phyloP scores from a whole-genome alignment of 2,329 filamentous ascomycete genomes.

The Gliomastix tumulicola region DNA sequence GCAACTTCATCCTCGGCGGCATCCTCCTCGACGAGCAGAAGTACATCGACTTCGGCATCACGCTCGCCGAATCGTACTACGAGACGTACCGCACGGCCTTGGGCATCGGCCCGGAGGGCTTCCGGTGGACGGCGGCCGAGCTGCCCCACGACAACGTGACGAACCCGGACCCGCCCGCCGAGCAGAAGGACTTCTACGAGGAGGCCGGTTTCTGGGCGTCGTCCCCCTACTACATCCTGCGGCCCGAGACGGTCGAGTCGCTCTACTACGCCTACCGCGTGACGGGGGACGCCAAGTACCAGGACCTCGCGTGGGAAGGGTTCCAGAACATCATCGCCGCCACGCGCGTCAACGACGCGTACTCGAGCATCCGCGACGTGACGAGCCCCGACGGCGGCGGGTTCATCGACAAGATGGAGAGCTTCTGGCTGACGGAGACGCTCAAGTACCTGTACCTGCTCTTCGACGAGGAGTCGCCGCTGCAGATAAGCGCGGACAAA shows the following conservation, averaged over 20 bases:
- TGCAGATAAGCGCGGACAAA: constrained; percentile 37
- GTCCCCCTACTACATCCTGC: constrained; percentile 55
- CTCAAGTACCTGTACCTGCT: constrained; percentile 79
- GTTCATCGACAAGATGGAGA: constrained; percentile 69
- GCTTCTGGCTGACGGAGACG: constrained; percentile 83
- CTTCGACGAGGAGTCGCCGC: constrained; percentile 50
- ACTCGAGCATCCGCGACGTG: constrained; percentile 58
- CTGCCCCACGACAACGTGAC: constrained; percentile 25
- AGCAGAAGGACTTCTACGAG: constrained; percentile 48
- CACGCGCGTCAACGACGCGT: constrained; percentile 55
- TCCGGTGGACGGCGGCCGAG: constrained; percentile 50
- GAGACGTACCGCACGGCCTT: constrained; percentile 68
- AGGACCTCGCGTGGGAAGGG: constrained; percentile 78
- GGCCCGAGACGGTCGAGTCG: constrained; percentile 77
- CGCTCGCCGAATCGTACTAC: constrained; percentile 65
- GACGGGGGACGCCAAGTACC: constrained; percentile 68
- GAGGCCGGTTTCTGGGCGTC: constrained; percentile 66
- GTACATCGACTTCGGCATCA: constrained; percentile 69
- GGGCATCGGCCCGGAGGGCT: constrained; percentile 69
- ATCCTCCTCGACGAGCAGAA: constrained; percentile 56
- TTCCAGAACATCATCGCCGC: constrained; percentile 53
- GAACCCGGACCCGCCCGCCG: constrained; percentile 4
- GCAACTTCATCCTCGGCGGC: constrained; percentile 79
- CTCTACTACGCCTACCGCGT: constrained; percentile 83
- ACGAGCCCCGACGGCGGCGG: constrained; percentile 54